Conservation (phyloP, 805 yeast genomes). For the Torulaspora maleeae region DNA sequence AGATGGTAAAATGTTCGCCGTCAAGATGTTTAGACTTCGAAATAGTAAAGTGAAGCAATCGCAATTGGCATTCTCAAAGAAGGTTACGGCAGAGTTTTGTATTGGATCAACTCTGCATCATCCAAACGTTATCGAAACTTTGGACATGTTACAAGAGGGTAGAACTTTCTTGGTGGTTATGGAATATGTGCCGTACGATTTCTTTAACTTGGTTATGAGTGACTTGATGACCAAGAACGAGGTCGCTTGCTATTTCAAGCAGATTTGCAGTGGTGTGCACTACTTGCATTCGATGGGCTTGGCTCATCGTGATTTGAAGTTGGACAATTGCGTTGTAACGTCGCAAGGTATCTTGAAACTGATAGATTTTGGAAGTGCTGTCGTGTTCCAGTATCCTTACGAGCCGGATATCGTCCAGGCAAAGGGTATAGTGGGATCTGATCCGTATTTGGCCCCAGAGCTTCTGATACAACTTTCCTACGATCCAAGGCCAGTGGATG, state of each 20-base stretch:
- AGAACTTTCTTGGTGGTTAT: constrained; percentile 67
- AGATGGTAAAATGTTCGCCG: constrained; percentile 68
- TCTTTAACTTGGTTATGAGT: constrained; percentile 88
- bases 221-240: constrained; percentile 71
- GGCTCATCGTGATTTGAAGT: constrained; percentile 88
- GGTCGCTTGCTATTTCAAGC: constrained; percentile 75
- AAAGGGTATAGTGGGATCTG: constrained; percentile 88
- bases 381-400: constrained; percentile 67
- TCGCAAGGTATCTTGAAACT: constrained; percentile 71
- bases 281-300: constrained; percentile 78
- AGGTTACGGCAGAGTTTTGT: constrained; percentile 76
- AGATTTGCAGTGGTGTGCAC: constrained; percentile 66
- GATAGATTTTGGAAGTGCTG: constrained; percentile 92
- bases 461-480: constrained; percentile 53
- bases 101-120: constrained; percentile 77
- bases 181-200: constrained; percentile 91
- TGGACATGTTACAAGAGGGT: constrained; percentile 71
- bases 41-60: constrained; percentile 32
- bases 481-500: constrained; percentile 84
- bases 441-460: constrained; percentile 94
- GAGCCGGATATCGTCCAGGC: constrained; percentile 57
- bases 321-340: constrained; percentile 88
- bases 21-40: constrained; percentile 76
- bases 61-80: constrained; percentile 59
- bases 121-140: constrained; percentile 72